Evolutionary conservation across 139 green algal species (phyloP), one percentile per base, ranked within the genome.

Genomic region (Picochlorum sp.): DNA sequence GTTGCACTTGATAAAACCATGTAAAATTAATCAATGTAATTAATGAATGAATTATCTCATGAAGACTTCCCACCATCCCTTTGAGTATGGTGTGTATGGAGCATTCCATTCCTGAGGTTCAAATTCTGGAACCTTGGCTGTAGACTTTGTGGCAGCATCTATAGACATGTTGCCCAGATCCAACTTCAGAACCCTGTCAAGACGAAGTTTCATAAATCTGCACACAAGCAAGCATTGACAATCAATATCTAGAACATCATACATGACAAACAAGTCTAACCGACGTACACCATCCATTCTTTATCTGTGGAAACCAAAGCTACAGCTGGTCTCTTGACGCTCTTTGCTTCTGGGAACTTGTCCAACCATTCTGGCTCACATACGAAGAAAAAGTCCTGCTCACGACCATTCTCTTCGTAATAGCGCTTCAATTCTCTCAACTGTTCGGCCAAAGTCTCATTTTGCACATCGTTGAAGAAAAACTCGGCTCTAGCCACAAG

Each of bases 191-290:
- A 95, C 88, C 28, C 88, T 81, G 80, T 96, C 89, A 57, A 96
- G 67, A 47, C 89, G 83, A 65, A 95, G 77, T 82, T 91, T 93
- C 88, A 96, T 95, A 81, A 94, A 96, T 20, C 87, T 95, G 83
- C 21, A 59, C 15, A 15, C 3, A 59, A 30, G 6, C 15, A 62
- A 5, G 16, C 10, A 62, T 9, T 21, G 30, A 45, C 38, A 21
- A 38, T 37, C 34, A 41, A 54, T 10, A 68, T 6, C 30, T 49
- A n/a, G 26, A 7, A 26, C 26, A 45, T 28, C 26, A 15, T 16
- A 44, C 15, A 24, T 30, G 38, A 20, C 21, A 26, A 31, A 50
- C 60, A 41, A 10, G 8, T 41, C 34, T 26, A 15, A 69, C 30
- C 23, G 14, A 73, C 81, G 88, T 66, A 95, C 88, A 70, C 86